Conservation (phyloP, 1,139 yeast species). For the Hansenula sp. region DNA sequence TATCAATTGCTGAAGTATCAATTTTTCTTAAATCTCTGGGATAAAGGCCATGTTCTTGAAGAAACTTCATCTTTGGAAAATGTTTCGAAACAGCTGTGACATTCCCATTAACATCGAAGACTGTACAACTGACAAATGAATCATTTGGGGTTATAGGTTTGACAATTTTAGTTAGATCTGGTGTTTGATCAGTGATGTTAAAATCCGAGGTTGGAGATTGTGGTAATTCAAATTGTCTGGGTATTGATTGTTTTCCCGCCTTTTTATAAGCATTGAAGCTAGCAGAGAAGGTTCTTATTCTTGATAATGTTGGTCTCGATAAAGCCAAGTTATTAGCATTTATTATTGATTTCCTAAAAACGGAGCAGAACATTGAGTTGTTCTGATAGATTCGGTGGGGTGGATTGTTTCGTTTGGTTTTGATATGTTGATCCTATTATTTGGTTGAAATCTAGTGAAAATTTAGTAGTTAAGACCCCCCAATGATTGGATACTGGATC, state of each 20-base stretch:
- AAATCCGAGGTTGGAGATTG: slow-evolving; percentile 9
- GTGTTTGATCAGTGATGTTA: slow-evolving; percentile 11
- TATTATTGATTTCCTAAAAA: not conserved
- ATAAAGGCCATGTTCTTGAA: slow-evolving; percentile 68
- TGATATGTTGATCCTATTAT: no score
- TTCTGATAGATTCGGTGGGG: not conserved
- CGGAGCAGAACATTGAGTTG: slow-evolving; percentile 1
- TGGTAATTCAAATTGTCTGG: not conserved
- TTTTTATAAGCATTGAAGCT: not conserved
- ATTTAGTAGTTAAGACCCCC: no score
- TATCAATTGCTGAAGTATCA: slow-evolving; percentile 84
- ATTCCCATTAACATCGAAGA: slow-evolving; percentile 70
- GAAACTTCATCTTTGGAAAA: slow-evolving; percentile 70
- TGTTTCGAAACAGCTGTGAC: slow-evolving; percentile 73
- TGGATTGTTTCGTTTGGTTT: no score
- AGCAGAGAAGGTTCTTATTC: slow-evolving; percentile 1
- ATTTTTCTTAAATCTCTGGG: slow-evolving; percentile 85
- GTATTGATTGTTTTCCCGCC: not conserved
- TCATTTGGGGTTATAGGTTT: slow-evolving; percentile 60
- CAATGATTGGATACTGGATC: no score
- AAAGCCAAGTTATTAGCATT: not conserved
- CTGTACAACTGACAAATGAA: slow-evolving; percentile 66
- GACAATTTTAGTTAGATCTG: slow-evolving; percentile 28
- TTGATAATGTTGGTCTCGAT: not conserved
- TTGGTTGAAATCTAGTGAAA: no score